Evolutionary conservation across 2,329 filamentous ascomycete species (phyloP), one percentile per base, ranked within the genome.

Genomic region (Sporothrix mexicana): DNA sequence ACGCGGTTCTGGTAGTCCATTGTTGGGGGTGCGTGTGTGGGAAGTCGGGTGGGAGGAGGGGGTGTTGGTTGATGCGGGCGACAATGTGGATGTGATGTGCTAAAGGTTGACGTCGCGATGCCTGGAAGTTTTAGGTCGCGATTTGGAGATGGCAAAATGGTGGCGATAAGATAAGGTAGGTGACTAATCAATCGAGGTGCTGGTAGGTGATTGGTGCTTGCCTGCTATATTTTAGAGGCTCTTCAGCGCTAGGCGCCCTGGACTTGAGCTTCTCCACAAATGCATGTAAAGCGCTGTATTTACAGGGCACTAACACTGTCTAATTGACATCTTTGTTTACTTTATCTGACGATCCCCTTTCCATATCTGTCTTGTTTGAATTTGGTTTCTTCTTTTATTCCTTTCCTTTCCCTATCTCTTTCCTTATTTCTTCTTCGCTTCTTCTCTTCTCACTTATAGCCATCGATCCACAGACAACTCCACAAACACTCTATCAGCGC

Each of bases 1-100:
- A 93, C 95, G 79, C 95, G 93, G 82, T 98, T 98, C 86, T 98
- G 88, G 80, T 91, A 92, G 80, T 92, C 90, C 90, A 92, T 91
- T 12, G 57, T 43, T 71, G 43, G 69, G 15, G 15, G 36, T 49
- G 57, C 25, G 45, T 49, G 17, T 23, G n/a, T 67, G 7, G 61
- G 55, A 43, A n/a, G n/a, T n/a, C n/a, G n/a, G n/a, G n/a, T n/a
- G n/a, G n/a, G 6, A 13, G 7, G 41, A 30, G n/a, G 10, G 71
- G 45, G 30, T 36, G 30, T 6, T 51, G 23, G 23, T 13, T n/a
- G 36, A 13, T 15, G 23, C 5, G 30, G 3, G 30, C 20, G 12
- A 20, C 53, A 8, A 20, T 13, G 68, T 20, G 17, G 53, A 45
- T 10, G 62, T 25, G 66, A 51, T 47, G 62, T 47, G 41, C 10